Evolutionary conservation across 1,284 basidiomycete genomes (phyloP), one percentile per base, ranked within the genome.

Genomic region (Boletus smithii): DNA sequence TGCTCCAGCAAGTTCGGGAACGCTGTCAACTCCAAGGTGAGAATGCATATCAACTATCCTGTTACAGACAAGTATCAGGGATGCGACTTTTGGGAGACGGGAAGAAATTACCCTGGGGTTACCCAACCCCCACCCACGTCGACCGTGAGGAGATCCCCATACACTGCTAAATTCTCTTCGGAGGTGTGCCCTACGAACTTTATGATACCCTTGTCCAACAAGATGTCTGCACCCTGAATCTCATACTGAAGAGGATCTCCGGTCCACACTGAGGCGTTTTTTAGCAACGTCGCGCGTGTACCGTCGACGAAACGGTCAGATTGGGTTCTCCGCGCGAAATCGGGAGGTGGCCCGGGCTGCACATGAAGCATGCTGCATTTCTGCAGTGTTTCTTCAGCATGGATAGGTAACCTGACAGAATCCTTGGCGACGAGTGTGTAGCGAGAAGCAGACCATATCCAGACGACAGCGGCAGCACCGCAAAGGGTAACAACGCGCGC

Each of bases 231-330:
- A 24, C 73, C 60, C 4, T 79, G 60, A 29, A 85, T 68, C 60
- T 85, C 77, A 14, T 71, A 69, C 10, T 74, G 75, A 23, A 73
- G 67, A 34, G 77, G 51, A 39, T 73, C 71, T 11, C 85, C 85
- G 0, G 84, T 88, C 85, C 87, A 88, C 10, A 90, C 66, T 0
- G 79, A 83, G 8, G 76, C 87, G 56, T 89, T 88, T 62, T 65
- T 71, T 53, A 90, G 76, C 55, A 82, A 66, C 9, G 76, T 76
- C 13, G 79, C 62, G 17, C 65, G 68, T 0, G 82, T 81, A 5
- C 77, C 80, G 1, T 65, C 52, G 23, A 77, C 81, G 51, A 74
- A 85, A 44, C 87, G 71, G 57, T 89, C 87, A 16, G 77, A 84
- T 29, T 59, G 60, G 0, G 63, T 70, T 14, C 85, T 69, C 35